These are phyloP conservation scores for Cyberlindnera euphorbiae DNA, from an alignment of 805 yeast species.

Conservation along the genomic window DNA sequence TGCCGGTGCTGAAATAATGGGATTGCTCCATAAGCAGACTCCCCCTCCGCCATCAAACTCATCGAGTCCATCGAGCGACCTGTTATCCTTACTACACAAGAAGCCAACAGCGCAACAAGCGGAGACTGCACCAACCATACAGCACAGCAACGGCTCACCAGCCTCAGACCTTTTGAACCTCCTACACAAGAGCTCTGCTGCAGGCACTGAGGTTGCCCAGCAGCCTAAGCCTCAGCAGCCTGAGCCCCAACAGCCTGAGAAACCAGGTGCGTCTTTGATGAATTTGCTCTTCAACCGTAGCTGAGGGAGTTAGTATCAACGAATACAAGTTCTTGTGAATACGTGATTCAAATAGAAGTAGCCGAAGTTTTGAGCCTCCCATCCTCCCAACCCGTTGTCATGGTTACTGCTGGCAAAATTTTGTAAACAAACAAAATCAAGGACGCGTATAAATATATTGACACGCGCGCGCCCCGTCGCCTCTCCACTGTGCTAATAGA, in stretches of 20 bases:
- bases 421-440: constrained; percentile 1
- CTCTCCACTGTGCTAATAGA: too few relatives aligned
- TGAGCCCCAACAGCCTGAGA: constrained; percentile 2
- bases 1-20: constrained; percentile 12
- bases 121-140: neutral
- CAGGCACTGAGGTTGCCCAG: too few relatives aligned
- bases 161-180: constrained; percentile 20
- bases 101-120: constrained; percentile 5
- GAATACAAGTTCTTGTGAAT: too few relatives aligned
- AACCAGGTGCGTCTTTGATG: constrained; percentile 6
- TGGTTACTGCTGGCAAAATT: neutral
- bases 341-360: too few relatives aligned
- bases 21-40: constrained; percentile 10
- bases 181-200: constrained; percentile 17
- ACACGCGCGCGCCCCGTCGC: too few relatives aligned
- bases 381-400: neutral
- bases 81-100: constrained; percentile 9
- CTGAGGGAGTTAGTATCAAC: too few relatives aligned
- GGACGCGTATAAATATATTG: neutral
- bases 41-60: neutral
- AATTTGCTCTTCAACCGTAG: constrained; percentile 12
- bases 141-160: constrained; percentile 10
- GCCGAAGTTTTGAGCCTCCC: too few relatives aligned
- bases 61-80: constrained; percentile 6
- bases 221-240: constrained; percentile 1